Base-by-base conservation (phyloP, 2,329 filamentous ascomycete genomes). In the Leptographium lundbergii region DNA sequence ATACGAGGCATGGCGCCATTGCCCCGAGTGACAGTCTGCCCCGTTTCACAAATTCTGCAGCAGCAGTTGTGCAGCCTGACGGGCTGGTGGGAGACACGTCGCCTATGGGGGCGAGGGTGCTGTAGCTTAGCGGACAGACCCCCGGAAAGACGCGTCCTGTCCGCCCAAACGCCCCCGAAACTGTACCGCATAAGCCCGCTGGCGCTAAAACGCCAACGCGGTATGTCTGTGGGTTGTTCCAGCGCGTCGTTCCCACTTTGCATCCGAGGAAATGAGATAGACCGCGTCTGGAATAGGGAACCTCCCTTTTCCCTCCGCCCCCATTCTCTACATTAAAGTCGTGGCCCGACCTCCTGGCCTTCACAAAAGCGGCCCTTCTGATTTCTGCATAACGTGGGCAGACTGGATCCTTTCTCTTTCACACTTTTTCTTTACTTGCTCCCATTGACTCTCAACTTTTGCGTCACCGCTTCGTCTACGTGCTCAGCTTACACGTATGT, bases 191-290 rank as follows among this genome's bases (percentile, higher is more conserved):
- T 25, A 36, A 17, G 42, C 42, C 25, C 14, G 10, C 54, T 22
- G 59, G 56, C 63, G 61, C 63, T 60, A 62, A 64, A 62, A 65
- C 63, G 63, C 63, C 63, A 64, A 65, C 63, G 62, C 63, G 61
- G 57, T 61, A 54, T 34, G 55, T 24, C 32, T 27, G 29, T 58
- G 50, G 27, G 39, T 54, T 32, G 42, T 53, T 39, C 42, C 24
- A 42, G 56, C 63, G 63, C 63, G 63, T 64, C 60, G 63, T 60
- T 56, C 60, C 61, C 63, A 63, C 63, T 60, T 55, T 25, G 36
- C 47, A n/a, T 51, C 19, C 42, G 54, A 60, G 56, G 60, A 63
- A 63, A 61, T 57, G 59, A 61, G 57, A 61, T 47, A 51, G 54
- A 61, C 63, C 62, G 62, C 63, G 62, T 63, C 60, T 65, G 59